Evolutionary conservation across 768 basidiomycete species (phyloP).

Genomic region (Auricularia cornea): DNA sequence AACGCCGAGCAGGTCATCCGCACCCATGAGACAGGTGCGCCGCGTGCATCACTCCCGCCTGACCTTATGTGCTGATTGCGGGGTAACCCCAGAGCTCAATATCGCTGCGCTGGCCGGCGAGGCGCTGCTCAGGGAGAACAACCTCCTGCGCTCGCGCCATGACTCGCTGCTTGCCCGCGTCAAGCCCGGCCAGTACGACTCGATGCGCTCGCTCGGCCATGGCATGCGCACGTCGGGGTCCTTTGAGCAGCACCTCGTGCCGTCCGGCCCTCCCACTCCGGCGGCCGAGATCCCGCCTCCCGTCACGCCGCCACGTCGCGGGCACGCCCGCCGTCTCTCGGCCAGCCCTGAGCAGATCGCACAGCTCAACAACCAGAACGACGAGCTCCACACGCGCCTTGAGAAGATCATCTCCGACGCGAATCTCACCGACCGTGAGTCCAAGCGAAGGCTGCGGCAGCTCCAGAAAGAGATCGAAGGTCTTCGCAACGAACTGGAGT

Average conservation of each 20-base stretch:
- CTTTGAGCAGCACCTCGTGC: slow-evolving; percentile 23
- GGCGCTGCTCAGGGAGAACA: slow-evolving; percentile 59
- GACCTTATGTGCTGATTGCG: slow-evolving; percentile 2
- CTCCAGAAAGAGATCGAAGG: slow-evolving; percentile 75
- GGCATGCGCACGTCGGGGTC: slow-evolving; percentile 21
- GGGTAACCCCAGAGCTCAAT: slow-evolving; percentile 43
- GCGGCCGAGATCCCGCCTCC: slow-evolving; percentile 31
- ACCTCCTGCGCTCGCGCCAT: slow-evolving; percentile 61
- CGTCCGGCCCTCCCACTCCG: slow-evolving; percentile 18
- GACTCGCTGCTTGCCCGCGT: slow-evolving; percentile 60
- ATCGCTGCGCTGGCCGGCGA: slow-evolving; percentile 62
- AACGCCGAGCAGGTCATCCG: slow-evolving; percentile 71
- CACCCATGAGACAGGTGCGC: slow-evolving; percentile 65
- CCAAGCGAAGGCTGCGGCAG: slow-evolving; percentile 58
- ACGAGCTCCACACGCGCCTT: slow-evolving; percentile 66
- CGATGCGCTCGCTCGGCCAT: slow-evolving; percentile 12
- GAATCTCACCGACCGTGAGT: slow-evolving; percentile 51
- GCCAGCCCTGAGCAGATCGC: slow-evolving; percentile 51
- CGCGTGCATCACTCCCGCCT: slow-evolving; percentile 2
- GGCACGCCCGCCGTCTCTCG: slow-evolving; percentile 10
- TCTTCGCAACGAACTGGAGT: slow-evolving; percentile 68
- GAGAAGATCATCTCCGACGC: slow-evolving; percentile 71
- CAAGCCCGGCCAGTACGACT: slow-evolving; percentile 33
- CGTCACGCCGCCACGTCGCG: slow-evolving; percentile 1
- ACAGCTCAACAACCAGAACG: slow-evolving; percentile 72